These are phyloP conservation scores for Colletotrichum sp. DNA, from an alignment of 2,329 filamentous ascomycete species.

Conservation along the genomic window DNA sequence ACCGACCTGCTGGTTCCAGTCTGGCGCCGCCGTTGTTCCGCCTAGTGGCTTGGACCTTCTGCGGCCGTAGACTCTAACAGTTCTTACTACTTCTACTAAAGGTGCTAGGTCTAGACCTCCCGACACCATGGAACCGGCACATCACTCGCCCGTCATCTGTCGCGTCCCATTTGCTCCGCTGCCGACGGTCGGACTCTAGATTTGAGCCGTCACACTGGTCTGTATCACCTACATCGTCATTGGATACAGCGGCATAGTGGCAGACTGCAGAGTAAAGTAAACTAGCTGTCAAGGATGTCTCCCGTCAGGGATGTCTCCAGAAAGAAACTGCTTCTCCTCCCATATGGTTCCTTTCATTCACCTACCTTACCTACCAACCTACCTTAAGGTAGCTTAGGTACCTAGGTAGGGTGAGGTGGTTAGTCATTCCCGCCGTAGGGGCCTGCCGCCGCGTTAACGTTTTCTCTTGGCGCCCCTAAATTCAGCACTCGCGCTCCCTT, in stretches of 20 bases:
- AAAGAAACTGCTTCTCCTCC: too few species aligned
- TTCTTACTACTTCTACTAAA: neutral
- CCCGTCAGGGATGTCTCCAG: too few species aligned
- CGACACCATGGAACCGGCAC: slow-evolving; percentile 1
- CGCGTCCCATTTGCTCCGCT: neutral
- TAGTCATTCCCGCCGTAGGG: neutral
- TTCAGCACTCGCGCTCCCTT: neutral
- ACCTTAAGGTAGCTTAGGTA: too few species aligned
- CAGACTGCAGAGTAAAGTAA: neutral
- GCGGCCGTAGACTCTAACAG: neutral
- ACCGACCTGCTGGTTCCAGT: neutral
- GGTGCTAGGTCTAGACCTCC: neutral
- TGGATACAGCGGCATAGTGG: neutral
- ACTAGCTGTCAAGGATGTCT: too few species aligned
- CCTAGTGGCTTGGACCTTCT: neutral
- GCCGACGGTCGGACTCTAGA: neutral
- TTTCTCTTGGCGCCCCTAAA: neutral
- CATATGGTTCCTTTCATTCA: too few species aligned
- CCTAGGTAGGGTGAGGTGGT: neutral
- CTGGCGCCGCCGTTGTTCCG: neutral
- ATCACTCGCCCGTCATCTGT: neutral
- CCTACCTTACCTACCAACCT: too few species aligned
- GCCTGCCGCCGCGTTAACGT: neutral
- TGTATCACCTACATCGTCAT: neutral
- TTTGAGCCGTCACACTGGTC: neutral